A percentile compares a stretch with the other conserved stretches of the same genome.
phyloP scores from a whole-genome alignment of 2,329 filamentous ascomycete species.

The Colletotrichum lentis region DNA sequence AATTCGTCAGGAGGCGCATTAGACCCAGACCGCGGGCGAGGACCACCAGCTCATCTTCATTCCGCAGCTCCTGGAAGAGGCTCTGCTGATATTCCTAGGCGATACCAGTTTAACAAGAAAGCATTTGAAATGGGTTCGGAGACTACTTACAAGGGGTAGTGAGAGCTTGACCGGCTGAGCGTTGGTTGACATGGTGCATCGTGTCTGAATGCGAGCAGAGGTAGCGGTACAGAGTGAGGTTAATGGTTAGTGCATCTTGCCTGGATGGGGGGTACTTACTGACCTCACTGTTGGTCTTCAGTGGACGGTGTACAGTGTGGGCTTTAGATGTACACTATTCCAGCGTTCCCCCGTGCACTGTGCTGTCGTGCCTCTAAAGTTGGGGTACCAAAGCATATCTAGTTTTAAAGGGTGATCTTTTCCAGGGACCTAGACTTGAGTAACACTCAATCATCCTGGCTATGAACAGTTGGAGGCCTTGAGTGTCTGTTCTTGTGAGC shows the following conservation, averaged over 20 bases:
- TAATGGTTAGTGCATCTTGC: slow-evolving; percentile 1
- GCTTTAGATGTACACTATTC: fast-evolving
- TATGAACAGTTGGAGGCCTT: too few species aligned
- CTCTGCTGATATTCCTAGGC: slow-evolving; percentile 87
- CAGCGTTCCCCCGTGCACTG: background rate
- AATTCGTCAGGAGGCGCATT: slow-evolving; percentile 90
- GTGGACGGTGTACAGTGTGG: background rate
- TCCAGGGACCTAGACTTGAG: too few species aligned
- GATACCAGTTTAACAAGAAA: slow-evolving; percentile 22
- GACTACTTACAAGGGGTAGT: slow-evolving; percentile 69
- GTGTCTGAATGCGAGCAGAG: slow-evolving; percentile 6
- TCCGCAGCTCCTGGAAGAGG: slow-evolving; percentile 87
- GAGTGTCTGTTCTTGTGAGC: too few species aligned
- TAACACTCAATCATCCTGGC: too few species aligned
- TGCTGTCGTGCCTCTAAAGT: background rate
- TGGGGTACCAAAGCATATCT: too few species aligned
- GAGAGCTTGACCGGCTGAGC: slow-evolving; percentile 81
- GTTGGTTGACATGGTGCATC: slow-evolving; percentile 50
- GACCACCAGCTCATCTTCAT: slow-evolving; percentile 92
- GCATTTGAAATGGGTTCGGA: slow-evolving; percentile 22
- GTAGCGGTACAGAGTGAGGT: background rate
- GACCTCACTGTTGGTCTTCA: background rate
- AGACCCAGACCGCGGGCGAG: slow-evolving; percentile 92
- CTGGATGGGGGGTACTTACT: slow-evolving; percentile 4
- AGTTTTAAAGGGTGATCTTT: too few species aligned